phyloP scores from a whole-genome alignment of 2,329 filamentous ascomycete genomes.

The Aspergillus nomiae region DNA sequence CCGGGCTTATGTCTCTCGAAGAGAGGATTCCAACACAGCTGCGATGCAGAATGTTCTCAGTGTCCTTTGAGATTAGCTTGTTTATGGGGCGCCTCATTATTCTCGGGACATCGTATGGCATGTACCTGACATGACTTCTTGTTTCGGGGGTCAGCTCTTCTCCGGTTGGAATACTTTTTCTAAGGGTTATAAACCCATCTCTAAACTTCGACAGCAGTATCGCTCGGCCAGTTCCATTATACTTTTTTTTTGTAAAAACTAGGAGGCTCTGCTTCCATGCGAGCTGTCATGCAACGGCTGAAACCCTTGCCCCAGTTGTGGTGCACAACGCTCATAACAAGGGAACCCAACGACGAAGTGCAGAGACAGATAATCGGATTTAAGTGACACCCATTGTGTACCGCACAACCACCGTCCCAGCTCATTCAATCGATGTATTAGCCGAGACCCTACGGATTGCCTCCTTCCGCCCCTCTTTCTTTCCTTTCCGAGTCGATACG shows the following conservation, averaged over 20 bases:
- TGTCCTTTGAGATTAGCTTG: conserved; percentile 51
- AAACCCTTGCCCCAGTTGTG: neutral
- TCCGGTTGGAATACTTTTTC: neutral
- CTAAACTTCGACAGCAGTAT: neutral
- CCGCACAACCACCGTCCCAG: neutral
- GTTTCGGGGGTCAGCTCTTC: neutral
- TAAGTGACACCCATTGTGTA: neutral
- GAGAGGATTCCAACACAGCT: conserved; percentile 79
- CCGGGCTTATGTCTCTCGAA: conserved; percentile 78
- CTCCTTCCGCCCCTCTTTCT: neutral
- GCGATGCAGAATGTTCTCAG: conserved; percentile 83
- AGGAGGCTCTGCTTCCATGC: neutral
- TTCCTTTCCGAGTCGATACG: neutral
- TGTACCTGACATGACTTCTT: neutral
- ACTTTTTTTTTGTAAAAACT: neutral
- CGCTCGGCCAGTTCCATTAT: neutral
- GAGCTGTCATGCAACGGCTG: neutral
- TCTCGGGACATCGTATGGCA: neutral
- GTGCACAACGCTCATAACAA: neutral
- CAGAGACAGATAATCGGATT: neutral
- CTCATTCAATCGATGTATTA: neutral
- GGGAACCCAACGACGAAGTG: neutral
- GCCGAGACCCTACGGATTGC: neutral
- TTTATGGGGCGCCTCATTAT: neutral
- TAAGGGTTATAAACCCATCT: neutral